Evolutionary conservation across 73 alveolate species (phyloP), one percentile per base, ranked within the genome.

Genomic region (Paramecium tetraurelia): DNA sequence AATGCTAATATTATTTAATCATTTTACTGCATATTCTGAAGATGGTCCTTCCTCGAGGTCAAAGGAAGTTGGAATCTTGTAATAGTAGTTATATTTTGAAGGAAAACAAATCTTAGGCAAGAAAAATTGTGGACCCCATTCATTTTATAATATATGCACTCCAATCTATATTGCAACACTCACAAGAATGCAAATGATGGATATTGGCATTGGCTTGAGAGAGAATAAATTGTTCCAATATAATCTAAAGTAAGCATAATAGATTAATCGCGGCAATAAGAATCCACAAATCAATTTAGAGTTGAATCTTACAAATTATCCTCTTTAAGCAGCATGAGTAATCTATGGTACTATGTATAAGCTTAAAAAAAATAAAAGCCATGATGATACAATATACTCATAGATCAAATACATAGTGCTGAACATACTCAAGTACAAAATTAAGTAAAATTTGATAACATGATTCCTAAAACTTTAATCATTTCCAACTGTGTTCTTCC

Each of bases 71-170:
- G 75, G 75, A 21, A 80, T 48, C 24, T 44, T 80, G 7, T n/a
- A 20, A 43, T 14, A 80, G 31, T 80, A 80, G 24, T 80, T 80
- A n/a, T 80, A 80, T 46, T 80, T 80, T 46, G 43, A 0, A 0
- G 90, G 90, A 20, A 80, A 48, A 44, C 46, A 80, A 44, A 21
- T 29, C 53, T 38, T 43, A 3, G 94, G 94, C 4, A 89, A 36
- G 27, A 89, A 71, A 83, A 70, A 89, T 31, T 83, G 43, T 10
- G 92, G 94, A 27, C 92, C 94, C 46, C 57, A 70, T 59, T 41
- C 48, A 20, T 71, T 41, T 71, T 89, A 21, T 16, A 63, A 58
- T 22, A 35, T n/a, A 36, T 70, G 24, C 18, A 89, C 18, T 14
- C 38, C 40, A 21, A 89, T 59, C 85, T 89, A 89, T 14, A 76